Evolutionary conservation across 495 filamentous ascomycete species (phyloP), one percentile per base, ranked within the genome.

Genomic region (Hypoxylon intermedium): DNA sequence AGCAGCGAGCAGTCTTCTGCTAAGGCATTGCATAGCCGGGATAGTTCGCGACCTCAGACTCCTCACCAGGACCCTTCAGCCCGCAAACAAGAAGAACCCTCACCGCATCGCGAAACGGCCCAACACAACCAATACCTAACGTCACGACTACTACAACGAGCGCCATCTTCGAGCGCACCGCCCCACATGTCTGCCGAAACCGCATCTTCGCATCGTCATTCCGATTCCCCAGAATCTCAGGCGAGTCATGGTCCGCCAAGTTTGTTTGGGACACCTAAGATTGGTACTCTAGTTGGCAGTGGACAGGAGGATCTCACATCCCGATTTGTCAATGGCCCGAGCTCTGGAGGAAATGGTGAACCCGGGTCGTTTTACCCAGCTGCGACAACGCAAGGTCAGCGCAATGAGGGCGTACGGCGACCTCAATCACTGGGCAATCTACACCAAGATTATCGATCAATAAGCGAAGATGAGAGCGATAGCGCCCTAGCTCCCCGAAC

Each of bases 121-220:
- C 67, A 66, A 7, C 73, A 73, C 33, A 77, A 73, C 23, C 72
- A 81, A 48, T 76, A 78, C 34, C 78, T 87, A 52, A 87, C 85
- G 12, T 79, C 83, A 2, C 74, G 84, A 42, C 71, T 88, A 15
- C 75, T 88, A 3, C 80, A 85, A 65, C 77, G 85, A 45, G 77
- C 74, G 24, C 76, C 80, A 5, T 83, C 81, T 7, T 75, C 83
- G 34, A 78, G 82, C 56, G 80, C 81, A 16, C 79, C 82, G 11
- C 85, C 85, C 37, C 80, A 82, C 63, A 85, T 85, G 81, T 83
- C 83, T 23, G 61, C 77, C 48, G 75, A 85, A 57, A 82, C 77
- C 11, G 84, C 78, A 4, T 80, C 77, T 0, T 83, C 77, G 19
- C 75, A 74, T 21, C 70, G 62, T 12, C 61, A 68, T 12, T 69